Conservation (phyloP, 345 rosid genomes). For the Nephelium lappaceum region DNA sequence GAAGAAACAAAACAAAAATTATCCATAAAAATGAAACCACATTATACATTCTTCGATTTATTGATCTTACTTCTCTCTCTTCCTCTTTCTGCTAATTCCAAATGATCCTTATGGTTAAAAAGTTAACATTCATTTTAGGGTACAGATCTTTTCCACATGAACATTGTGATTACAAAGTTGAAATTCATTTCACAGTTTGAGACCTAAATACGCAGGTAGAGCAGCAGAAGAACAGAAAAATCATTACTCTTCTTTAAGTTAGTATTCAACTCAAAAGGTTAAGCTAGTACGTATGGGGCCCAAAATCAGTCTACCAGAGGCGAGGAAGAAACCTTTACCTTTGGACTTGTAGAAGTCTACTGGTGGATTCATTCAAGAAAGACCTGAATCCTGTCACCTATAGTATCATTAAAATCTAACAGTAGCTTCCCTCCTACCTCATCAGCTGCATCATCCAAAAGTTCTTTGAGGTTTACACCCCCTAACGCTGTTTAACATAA, state of each 20-base stretch:
- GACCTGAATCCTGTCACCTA: conserved; percentile 92
- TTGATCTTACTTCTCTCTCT: too few species aligned
- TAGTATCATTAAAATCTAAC: conserved; percentile 72
- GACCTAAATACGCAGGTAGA: neutral
- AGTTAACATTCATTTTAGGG: neutral
- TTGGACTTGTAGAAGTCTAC: neutral
- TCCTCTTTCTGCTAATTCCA: neutral
- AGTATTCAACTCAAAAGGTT: neutral
- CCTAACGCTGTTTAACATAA: conserved; percentile 59
- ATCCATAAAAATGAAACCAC: neutral
- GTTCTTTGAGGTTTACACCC: conserved; percentile 78
- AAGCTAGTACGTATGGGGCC: too few species aligned
- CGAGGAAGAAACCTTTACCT: neutral
- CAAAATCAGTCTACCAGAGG: neutral
- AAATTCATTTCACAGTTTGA: neutral
- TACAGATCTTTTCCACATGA: neutral
- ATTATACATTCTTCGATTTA: neutral
- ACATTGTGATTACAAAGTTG: neutral
- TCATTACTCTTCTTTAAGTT: neutral
- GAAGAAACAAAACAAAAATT: neutral
- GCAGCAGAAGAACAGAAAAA: neutral
- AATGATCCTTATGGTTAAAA: neutral
- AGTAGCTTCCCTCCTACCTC: conserved; percentile 80
- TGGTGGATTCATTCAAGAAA: conserved; percentile 56
- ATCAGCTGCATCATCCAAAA: conserved; percentile 71